Conservation (phyloP, 2,329 filamentous ascomycete species). For the Tolypocladium album region DNA sequence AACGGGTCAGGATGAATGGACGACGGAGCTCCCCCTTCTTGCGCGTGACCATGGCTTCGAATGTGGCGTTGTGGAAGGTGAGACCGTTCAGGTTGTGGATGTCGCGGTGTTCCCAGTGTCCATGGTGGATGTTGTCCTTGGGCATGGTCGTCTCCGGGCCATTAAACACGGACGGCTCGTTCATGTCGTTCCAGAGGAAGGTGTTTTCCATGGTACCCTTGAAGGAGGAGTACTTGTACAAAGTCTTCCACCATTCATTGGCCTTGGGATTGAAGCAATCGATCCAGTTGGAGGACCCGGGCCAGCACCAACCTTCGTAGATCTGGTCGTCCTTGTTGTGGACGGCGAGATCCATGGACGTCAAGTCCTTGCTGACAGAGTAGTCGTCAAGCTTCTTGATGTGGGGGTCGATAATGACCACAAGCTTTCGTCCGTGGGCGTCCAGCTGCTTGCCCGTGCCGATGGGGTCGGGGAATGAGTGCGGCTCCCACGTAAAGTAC, state of each 20-base stretch:
- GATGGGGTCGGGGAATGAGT: slow-evolving; percentile 78
- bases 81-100: slow-evolving; percentile 93
- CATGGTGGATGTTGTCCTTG: slow-evolving; percentile 90
- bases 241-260: slow-evolving; percentile 77
- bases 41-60: slow-evolving; percentile 70
- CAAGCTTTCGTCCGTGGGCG: slow-evolving; percentile 76
- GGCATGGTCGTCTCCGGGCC: slow-evolving; percentile 98
- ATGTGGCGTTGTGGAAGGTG: slow-evolving; percentile 92
- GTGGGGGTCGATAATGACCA: slow-evolving; percentile 92
- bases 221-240: slow-evolving; percentile 85
- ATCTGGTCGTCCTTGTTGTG: slow-evolving; percentile 82
- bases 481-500: slow-evolving; percentile 94
- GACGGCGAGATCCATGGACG: slow-evolving; percentile 71
- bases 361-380: slow-evolving; percentile 66
- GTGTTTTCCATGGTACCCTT: slow-evolving; percentile 78
- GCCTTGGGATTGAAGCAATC: slow-evolving; percentile 93
- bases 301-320: slow-evolving; percentile 99
- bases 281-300: slow-evolving; percentile 91
- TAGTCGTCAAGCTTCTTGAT: slow-evolving; percentile 89
- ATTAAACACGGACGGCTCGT: slow-evolving; percentile 97
- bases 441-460: slow-evolving; percentile 84
- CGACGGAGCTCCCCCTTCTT: slow-evolving; percentile 77
- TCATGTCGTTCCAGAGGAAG: slow-evolving; percentile 99
- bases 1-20: slow-evolving; percentile 85
- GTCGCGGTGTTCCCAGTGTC: slow-evolving; percentile 92